Base-by-base conservation (phyloP, 192 early-diverging fungal species). In the Glomus cerebriforme region DNA sequence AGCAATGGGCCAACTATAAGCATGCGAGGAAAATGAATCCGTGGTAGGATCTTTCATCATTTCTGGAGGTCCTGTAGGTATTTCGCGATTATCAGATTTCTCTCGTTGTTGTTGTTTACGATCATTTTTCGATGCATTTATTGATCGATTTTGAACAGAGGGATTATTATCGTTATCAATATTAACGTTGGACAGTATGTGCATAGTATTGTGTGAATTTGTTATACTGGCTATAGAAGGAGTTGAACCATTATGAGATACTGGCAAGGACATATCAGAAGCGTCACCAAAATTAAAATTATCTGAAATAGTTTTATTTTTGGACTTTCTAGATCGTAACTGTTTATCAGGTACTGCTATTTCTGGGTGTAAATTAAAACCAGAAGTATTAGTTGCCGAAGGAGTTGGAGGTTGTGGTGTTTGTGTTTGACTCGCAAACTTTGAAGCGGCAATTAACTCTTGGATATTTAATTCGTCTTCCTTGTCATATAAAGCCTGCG, bases 1-100 rank as follows among this genome's bases (percentile, higher is more conserved):
- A 24, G 87, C 37, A 47, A 90, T 90, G 2, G 89, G 89, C 89
- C 89, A 91, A 63, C 83, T 86, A 77, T 86, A 85, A n/a, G 83
- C 79, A 27, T 81, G 81, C 39, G 65, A 80, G 6, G 85, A 86
- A 79, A 81, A 86, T 32, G 81, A 80, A 4, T 79, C 45, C 0
- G 49, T 31, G 32, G 71, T 73, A 15, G 75, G 68, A 71, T 86
- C 85, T 34, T 64, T 59, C 24, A 78, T 32, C 26, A 59, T 7
- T 78, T 78, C 66, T 3, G 77, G 77, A 27, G 82, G 82, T 60
- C 82, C 69, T 0, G 65, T 63, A 10, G 85, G 63, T 15, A 81
- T 73, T 1, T 77, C 45, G 8, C 63, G 59, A 24, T 78, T 72
- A 54, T 32, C 58, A 22, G 59, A 12, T 29, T 15, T 72, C 7